Percentiles rank a stretch among this genome's conserved stretches.
Evolutionary conservation across 2,329 filamentous ascomycete genomes (phyloP).

Genomic region (Xylaria sp.): DNA sequence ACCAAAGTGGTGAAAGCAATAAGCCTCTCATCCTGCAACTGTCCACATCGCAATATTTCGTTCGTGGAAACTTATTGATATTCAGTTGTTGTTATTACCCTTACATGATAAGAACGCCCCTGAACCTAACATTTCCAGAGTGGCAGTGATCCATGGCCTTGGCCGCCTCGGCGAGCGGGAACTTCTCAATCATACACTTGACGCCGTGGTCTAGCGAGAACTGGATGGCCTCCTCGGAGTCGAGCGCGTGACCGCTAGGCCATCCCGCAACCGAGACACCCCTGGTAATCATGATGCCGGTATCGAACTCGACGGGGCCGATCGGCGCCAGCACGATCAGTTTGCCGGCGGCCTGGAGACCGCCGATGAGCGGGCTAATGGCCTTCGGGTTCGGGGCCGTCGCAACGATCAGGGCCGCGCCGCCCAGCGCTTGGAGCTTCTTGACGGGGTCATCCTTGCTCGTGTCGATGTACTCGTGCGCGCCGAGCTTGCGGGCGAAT

Average conservation of each 20-base stretch:
- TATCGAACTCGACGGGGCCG: slow-evolving; percentile 59
- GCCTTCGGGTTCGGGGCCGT: slow-evolving; percentile 71
- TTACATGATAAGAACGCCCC: slow-evolving; percentile 57
- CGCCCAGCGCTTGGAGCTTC: slow-evolving; percentile 67
- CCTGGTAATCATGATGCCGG: slow-evolving; percentile 55
- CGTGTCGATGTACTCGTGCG: slow-evolving; percentile 69
- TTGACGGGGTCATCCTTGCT: slow-evolving; percentile 60
- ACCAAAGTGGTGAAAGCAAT: not conserved
- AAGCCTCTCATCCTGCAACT: not conserved
- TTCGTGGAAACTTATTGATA: not conserved
- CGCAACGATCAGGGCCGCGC: slow-evolving; percentile 69
- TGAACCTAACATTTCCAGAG: slow-evolving; percentile 58
- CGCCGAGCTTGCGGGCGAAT: slow-evolving; percentile 72
- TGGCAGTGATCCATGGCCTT: slow-evolving; percentile 58
- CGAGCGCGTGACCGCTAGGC: slow-evolving; percentile 70
- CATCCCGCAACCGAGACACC: slow-evolving; percentile 72
- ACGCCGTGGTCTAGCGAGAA: slow-evolving; percentile 72
- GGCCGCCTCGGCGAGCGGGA: slow-evolving; percentile 63
- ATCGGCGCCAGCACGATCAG: slow-evolving; percentile 68
- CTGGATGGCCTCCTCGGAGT: slow-evolving; percentile 73
- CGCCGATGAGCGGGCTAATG: slow-evolving; percentile 64
- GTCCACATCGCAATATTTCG: not conserved
- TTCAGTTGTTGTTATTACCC: not conserved
- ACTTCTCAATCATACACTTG: slow-evolving; percentile 74
- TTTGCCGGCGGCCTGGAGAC: slow-evolving; percentile 66